Base-by-base conservation (phyloP, 768 basidiomycete genomes). In the Daedaleopsis sinensis region DNA sequence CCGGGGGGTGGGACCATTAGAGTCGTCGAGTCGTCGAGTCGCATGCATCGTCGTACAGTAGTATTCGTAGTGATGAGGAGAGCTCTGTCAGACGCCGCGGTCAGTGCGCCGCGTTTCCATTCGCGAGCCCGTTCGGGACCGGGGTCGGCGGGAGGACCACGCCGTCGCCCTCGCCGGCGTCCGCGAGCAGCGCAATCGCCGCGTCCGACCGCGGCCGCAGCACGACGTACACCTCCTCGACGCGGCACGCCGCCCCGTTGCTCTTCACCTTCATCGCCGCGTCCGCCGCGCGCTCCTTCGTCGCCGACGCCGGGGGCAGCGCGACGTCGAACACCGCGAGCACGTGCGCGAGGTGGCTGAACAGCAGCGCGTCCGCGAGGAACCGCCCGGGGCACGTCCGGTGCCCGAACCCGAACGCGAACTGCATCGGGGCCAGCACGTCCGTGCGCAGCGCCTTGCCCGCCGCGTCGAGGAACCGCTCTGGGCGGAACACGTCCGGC, bases 401-500 rank as follows among this genome's bases (percentile, higher is more conserved):
- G 42, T 60, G 58, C 36, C 66, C 66, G 55, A 62, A 67, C 42
- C 66, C 66, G 61, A 67, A 67, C 37, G 61, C 64, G 61, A 61
- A 65, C 54, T 51, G 7, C 60, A 61, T 59, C 49, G 58, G 61
- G 37, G 18, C 50, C 19, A 65, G 57, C 39, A 65, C 37, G 64
- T 61, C 64, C n/a, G 52, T 57, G 39, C 39, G 39, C n/a, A 47
- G 46, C 19, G 18, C 8, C 46, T 47, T 47, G n/a, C 15, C 46
- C n/a, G 46, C n/a, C n/a, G 15, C 46, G n/a, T 11, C 16, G 5
- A 47, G 57, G 60, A 68, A 75, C 27, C 74, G 64, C 10, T 71
- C 71, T 3, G 74, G 72, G 18, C 63, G 58, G 66, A 76, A 76
- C 9, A 35, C 55, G 13, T 68, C 57, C 13, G 74, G 72, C 7